phyloP scores from a whole-genome alignment of 306 rosid genomes.

The Lathyrus oleraceus region DNA sequence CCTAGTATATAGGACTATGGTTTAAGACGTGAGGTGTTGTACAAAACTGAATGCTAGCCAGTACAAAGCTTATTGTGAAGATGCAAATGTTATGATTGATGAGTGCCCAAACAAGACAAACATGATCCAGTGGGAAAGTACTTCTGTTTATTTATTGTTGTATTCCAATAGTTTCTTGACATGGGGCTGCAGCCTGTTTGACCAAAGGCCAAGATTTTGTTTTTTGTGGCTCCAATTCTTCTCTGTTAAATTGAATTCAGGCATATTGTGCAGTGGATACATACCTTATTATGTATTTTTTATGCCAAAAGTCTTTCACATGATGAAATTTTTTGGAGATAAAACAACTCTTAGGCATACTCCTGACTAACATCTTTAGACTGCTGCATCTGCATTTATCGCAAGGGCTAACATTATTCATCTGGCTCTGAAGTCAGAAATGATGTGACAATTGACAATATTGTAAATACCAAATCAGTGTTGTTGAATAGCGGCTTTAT shows the following conservation, averaged over 20 bases:
- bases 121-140: neutral
- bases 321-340: neutral
- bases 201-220: neutral
- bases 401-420: neutral
- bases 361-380: neutral
- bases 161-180: neutral
- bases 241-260: neutral
- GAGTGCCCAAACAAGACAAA: neutral
- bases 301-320: neutral
- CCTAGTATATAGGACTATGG: neutral
- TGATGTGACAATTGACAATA: neutral
- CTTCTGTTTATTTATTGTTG: neutral
- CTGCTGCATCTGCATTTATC: neutral
- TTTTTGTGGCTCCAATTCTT: neutral
- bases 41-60: neutral
- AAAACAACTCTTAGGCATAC: neutral
- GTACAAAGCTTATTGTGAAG: neutral
- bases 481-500: no score
- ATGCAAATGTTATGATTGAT: neutral
- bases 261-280: neutral
- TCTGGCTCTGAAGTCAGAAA: neutral
- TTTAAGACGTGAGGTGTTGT: neutral
- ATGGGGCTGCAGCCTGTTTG: neutral
- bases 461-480: no score
- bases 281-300: neutral